Conservation (phyloP, 2,329 filamentous ascomycete genomes). For the Fusarium annulatum region DNA sequence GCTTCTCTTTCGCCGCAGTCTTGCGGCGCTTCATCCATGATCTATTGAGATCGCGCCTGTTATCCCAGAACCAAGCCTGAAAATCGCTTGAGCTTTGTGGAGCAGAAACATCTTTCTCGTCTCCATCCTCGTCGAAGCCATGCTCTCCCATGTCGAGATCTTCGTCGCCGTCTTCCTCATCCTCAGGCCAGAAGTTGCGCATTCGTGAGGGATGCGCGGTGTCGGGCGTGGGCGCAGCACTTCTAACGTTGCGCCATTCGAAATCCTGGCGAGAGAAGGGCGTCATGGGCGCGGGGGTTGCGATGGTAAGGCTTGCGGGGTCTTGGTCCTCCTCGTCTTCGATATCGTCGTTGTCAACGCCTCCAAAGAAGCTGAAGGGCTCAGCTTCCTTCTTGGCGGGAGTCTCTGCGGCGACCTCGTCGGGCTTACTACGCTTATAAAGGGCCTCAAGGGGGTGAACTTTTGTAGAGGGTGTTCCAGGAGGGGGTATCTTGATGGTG, state of each 20-base stretch:
- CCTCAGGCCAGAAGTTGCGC: slow-evolving; percentile 67
- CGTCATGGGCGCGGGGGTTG: slow-evolving; percentile 72
- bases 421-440: slow-evolving; percentile 77
- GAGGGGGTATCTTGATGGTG: slow-evolving; percentile 65
- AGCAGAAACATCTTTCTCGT: slow-evolving; percentile 38
- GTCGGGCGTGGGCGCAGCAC: slow-evolving; percentile 93
- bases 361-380: slow-evolving; percentile 82
- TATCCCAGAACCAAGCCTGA: slow-evolving; percentile 76
- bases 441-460: slow-evolving; percentile 92
- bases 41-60: slow-evolving; percentile 71
- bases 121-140: slow-evolving; percentile 44
- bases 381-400: slow-evolving; percentile 59
- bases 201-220: slow-evolving; percentile 80
- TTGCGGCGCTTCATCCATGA: slow-evolving; percentile 75
- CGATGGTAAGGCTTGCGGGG: slow-evolving; percentile 52
- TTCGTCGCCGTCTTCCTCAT: slow-evolving; percentile 51
- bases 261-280: slow-evolving; percentile 85
- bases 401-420: slow-evolving; percentile 49
- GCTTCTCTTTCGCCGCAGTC: slow-evolving; percentile 72
- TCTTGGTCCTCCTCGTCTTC: slow-evolving; percentile 63
- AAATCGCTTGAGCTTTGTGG: slow-evolving; percentile 61
- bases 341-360: slow-evolving; percentile 57
- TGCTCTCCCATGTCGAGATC: slow-evolving; percentile 47
- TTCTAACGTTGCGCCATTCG: slow-evolving; percentile 79
- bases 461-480: slow-evolving; percentile 58